Conservation (phyloP, 2,329 filamentous ascomycete species). For the Colletotrichum spaethianum region DNA sequence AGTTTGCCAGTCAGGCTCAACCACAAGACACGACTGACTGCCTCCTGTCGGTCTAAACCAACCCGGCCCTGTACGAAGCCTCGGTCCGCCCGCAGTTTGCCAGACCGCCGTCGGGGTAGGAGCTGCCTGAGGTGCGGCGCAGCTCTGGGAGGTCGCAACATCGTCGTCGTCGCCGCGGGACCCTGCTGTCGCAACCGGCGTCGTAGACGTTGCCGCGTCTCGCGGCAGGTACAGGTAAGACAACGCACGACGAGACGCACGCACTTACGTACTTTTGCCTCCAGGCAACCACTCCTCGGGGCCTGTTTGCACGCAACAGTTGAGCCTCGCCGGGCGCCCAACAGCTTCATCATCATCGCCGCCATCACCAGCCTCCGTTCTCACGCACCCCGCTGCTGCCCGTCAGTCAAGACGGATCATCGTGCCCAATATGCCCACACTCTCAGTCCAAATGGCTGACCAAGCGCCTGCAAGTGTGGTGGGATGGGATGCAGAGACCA, state of each 20-base stretch:
- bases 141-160: not conserved
- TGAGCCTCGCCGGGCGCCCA: not conserved
- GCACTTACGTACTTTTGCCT: constrained; percentile 18
- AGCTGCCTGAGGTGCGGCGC: not conserved
- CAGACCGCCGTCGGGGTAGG: not conserved
- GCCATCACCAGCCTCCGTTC: constrained; percentile 6
- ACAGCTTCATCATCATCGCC: constrained; percentile 6
- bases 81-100: not conserved
- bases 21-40: not conserved
- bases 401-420: constrained; percentile 16
- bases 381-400: not conserved
- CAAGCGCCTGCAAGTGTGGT: constrained; percentile 35
- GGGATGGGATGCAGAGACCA: constrained; percentile 36
- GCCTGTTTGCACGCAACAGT: not conserved
- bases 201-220: constrained; percentile 13
- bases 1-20: not conserved
- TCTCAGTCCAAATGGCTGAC: constrained; percentile 29
- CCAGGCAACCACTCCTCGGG: constrained; percentile 2
- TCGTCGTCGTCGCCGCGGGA: not conserved
- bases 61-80: not conserved
- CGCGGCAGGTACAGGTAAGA: constrained; percentile 11
- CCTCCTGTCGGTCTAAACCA: not conserved
- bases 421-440: constrained; percentile 17
- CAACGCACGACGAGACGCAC: constrained; percentile 28
- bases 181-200: constrained; percentile 14